Base-by-base conservation (phyloP, 257 asterid species). In the Solanum chmielewskii region DNA sequence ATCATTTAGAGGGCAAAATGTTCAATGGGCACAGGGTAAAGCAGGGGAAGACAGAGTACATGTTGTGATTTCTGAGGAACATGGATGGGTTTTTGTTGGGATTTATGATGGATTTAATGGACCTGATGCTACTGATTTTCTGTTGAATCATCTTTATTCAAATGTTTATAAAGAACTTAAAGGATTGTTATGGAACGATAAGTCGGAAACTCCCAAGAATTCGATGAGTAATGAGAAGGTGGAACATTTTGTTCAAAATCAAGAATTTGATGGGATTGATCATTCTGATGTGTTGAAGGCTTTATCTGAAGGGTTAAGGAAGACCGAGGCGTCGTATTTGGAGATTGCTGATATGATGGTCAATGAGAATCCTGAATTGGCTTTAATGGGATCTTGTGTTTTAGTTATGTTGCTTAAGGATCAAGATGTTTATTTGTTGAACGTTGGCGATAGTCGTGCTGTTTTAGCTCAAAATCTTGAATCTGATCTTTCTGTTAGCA, bases 21-120 rank as follows among this genome's bases (percentile, higher is more conserved):
- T 95, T 80, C 99, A 96, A 90, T 97, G 99, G 99, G 99, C 99
- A 3, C 99, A 96, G 88, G 99, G 99, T 9, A 97, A 97, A 85
- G 99, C 99, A 3, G 99, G 99, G 35, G 99, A 97, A 74, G 99
- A 96, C 89, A 86, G 99, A 83, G 97, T 97, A 12, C 99, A 96
- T 86, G 84, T 97, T 2, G 99, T 95, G 74, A 89, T 97, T 20
- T 96, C 99, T 6, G 98, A 95, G 49, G 99, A 95, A 83, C 96
- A 94, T 82, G 97, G 95, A 1, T 94, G 98, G 98, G 96, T 96
- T 85, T 97, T 95, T 83, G 98, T 97, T 4, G 99, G 99, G 29
- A 96, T 96, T 77, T 95, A 94, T 59, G 98, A 95, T 81, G 99
- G 99, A 87, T 96, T 96, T 52, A 94, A 90, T 11, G 99, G 99